phyloP scores from a whole-genome alignment of 192 early-diverging fungal genomes.

The Paraglomus occultum region DNA sequence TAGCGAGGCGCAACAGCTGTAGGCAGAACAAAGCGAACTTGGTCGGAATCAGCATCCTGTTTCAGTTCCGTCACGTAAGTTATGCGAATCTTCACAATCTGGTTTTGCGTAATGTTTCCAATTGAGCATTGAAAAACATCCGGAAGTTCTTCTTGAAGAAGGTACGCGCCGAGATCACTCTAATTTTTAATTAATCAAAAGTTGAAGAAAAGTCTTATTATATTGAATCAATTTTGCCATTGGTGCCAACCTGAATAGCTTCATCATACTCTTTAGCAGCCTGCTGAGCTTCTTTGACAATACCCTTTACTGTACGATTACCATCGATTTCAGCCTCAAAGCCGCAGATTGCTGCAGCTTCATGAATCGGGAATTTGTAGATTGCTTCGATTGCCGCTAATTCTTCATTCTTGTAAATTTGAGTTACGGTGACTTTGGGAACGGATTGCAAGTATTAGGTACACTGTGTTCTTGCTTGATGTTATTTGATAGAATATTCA shows the following conservation, averaged over 20 bases:
- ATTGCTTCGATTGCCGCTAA: neutral
- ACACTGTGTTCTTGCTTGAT: no score
- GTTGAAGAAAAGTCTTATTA: neutral
- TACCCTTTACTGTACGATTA: constrained; percentile 2
- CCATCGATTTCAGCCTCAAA: constrained; percentile 27
- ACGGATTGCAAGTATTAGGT: neutral
- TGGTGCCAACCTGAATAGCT: neutral
- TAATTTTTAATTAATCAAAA: neutral
- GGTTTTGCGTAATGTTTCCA: constrained; percentile 45
- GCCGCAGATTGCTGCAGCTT: constrained; percentile 6
- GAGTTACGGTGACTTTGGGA: constrained; percentile 2
- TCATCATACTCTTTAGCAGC: constrained; percentile 15
- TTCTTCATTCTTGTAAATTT: constrained; percentile 25
- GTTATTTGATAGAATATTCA: neutral
- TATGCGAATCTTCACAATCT: constrained; percentile 42
- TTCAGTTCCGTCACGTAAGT: constrained; percentile 49
- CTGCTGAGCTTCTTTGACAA: constrained; percentile 19
- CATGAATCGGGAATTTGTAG: constrained; percentile 24
- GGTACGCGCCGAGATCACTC: constrained; percentile 10
- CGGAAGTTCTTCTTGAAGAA: constrained; percentile 15
- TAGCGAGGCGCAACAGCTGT: constrained; percentile 43
- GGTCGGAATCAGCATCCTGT: constrained; percentile 43
- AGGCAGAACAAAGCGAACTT: constrained; percentile 47
- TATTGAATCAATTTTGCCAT: neutral
- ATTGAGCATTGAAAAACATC: constrained; percentile 47